Conservation (phyloP, 1,284 basidiomycete species). For the Pascua guehoae region DNA sequence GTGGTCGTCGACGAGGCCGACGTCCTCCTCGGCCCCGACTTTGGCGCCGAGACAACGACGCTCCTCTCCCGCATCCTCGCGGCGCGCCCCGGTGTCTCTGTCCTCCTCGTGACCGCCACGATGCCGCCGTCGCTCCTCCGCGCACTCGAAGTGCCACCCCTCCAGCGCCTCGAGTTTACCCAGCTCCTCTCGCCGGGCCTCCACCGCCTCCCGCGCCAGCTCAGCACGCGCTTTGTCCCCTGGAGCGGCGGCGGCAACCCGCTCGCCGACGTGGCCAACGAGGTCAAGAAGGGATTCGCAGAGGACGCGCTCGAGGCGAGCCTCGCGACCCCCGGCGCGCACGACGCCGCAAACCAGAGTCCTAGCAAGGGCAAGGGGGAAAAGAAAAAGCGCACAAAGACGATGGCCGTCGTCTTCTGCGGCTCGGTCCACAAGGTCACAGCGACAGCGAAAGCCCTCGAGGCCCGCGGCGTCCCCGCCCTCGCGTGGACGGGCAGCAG, state of each 20-base stretch:
- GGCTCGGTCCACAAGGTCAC: slow-evolving; percentile 67
- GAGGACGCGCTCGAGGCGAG: slow-evolving; percentile 21
- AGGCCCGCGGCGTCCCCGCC: slow-evolving; percentile 60
- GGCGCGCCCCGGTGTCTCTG: slow-evolving; percentile 48
- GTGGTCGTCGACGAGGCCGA: slow-evolving; percentile 85
- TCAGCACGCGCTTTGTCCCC: slow-evolving; percentile 66
- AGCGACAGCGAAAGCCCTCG: slow-evolving; percentile 58
- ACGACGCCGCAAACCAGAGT: slow-evolving; percentile 51
- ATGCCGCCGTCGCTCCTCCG: slow-evolving; percentile 70
- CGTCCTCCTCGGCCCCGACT: slow-evolving; percentile 79
- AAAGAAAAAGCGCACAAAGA: slow-evolving; percentile 16
- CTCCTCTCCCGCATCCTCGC: slow-evolving; percentile 56
- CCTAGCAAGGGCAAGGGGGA: neutral
- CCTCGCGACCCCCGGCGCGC: slow-evolving; percentile 48
- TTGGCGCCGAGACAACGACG: slow-evolving; percentile 64
- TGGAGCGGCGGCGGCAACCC: slow-evolving; percentile 72
- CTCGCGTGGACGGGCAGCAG: slow-evolving; percentile 62
- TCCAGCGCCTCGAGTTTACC: slow-evolving; percentile 49
- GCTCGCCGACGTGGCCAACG: slow-evolving; percentile 68
- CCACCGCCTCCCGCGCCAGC: slow-evolving; percentile 67
- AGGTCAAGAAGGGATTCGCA: slow-evolving; percentile 55
- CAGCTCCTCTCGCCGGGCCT: slow-evolving; percentile 71
- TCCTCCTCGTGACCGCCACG: slow-evolving; percentile 80
- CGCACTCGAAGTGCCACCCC: slow-evolving; percentile 63
- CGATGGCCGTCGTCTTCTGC: slow-evolving; percentile 72